Evolutionary conservation across 441 rosid genomes (phyloP).

Genomic region (Aquilaria agallochum): DNA sequence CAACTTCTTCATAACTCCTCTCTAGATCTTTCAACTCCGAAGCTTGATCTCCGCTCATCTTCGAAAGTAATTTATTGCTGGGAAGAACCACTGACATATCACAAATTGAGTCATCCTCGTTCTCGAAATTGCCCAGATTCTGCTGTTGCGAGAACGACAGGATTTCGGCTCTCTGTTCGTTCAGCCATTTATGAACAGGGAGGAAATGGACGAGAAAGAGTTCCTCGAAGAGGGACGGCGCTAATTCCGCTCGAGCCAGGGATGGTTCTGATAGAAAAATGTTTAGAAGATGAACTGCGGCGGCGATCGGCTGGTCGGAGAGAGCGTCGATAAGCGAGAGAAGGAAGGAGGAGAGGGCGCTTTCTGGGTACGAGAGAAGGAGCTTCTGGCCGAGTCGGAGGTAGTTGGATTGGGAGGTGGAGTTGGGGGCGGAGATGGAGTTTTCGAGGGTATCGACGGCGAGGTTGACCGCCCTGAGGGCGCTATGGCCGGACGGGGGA

Average conservation of each 20-base stretch:
- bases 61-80: conserved; percentile 38
- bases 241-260: conserved; percentile 44
- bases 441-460: conserved; percentile 48
- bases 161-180: conserved; percentile 37
- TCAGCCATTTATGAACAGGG: conserved; percentile 44
- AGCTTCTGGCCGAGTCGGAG: conserved; percentile 47
- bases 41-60: conserved; percentile 51
- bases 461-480: conserved; percentile 31
- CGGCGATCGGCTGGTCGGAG: conserved; percentile 30
- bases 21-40: conserved; percentile 48
- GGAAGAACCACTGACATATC: conserved; percentile 37
- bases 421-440: conserved; percentile 29
- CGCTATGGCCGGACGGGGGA: conserved; percentile 18
- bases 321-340: conserved; percentile 44
- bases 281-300: conserved; percentile 34
- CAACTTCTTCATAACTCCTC: conserved; percentile 37
- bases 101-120: conserved; percentile 18
- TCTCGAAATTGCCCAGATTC: conserved; percentile 7
- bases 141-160: conserved; percentile 18
- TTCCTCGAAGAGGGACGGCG: conserved; percentile 43
- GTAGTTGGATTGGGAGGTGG: conserved; percentile 32
- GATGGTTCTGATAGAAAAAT: conserved; percentile 45
- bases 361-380: conserved; percentile 35
- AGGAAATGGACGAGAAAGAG: conserved; percentile 49
- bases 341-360: conserved; percentile 41